Conservation (phyloP, 805 yeast species). For the Tetrapisispora iriomotensis region DNA sequence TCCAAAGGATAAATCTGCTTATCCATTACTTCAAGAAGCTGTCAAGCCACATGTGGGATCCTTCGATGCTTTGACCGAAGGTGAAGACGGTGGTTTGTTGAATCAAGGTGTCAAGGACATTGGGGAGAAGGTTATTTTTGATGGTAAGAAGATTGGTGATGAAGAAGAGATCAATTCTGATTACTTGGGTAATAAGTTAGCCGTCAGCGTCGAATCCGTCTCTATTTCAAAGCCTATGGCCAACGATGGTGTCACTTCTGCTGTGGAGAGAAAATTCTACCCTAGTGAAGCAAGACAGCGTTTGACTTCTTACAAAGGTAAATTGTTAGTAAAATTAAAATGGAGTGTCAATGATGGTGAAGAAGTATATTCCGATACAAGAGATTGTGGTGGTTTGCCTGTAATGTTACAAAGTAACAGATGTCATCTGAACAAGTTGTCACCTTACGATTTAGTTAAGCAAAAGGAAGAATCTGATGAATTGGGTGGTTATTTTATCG, state of each 20-base stretch:
- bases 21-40: conserved; percentile 76
- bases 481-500: conserved; percentile 90
- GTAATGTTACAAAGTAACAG: conserved; percentile 84
- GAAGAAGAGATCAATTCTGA: conserved; percentile 34
- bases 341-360: conserved; percentile 89
- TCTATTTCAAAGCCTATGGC: conserved; percentile 72
- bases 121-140: conserved; percentile 78
- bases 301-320: conserved; percentile 70
- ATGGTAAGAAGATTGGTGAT: conserved; percentile 34
- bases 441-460: conserved; percentile 73
- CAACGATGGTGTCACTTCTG: conserved; percentile 46
- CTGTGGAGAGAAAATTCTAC: conserved; percentile 65
- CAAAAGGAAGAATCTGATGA: conserved; percentile 89
- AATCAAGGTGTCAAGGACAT: conserved; percentile 83
- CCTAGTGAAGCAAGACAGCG: conserved; percentile 91
- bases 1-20: conserved; percentile 75
- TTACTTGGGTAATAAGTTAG: conserved; percentile 75
- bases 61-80: conserved; percentile 88
- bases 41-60: conserved; percentile 94
- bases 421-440: conserved; percentile 77
- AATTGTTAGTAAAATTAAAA: conserved; percentile 63
- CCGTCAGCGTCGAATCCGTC: conserved; percentile 79
- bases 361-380: conserved; percentile 56
- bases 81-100: conserved; percentile 74
- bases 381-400: conserved; percentile 90